phyloP scores from a whole-genome alignment of 2,329 filamentous ascomycete genomes.

The Eutypella sp. region DNA sequence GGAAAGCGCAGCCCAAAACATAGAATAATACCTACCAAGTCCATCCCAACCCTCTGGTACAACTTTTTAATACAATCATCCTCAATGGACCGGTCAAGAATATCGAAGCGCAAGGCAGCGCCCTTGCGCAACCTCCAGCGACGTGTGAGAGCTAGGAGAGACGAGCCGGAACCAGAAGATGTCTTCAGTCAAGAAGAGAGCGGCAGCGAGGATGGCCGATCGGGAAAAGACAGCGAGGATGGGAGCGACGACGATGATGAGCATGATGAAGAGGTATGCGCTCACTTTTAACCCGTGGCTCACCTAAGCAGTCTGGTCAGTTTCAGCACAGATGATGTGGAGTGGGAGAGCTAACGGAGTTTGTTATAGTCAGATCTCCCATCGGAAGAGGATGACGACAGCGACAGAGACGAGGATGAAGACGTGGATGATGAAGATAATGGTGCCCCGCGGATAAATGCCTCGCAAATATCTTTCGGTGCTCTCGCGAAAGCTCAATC shows the following conservation, averaged over 20 bases:
- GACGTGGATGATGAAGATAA: slow-evolving; percentile 33
- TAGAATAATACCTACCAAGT: too few species aligned
- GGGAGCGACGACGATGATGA: slow-evolving; percentile 26
- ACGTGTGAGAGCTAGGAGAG: slow-evolving; percentile 38
- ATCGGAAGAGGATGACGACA: slow-evolving; percentile 21
- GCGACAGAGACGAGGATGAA: slow-evolving; percentile 27
- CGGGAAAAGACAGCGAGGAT: slow-evolving; percentile 19
- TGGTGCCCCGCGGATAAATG: slow-evolving; percentile 36
- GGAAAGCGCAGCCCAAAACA: too few species aligned
- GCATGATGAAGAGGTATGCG: slow-evolving; percentile 22
- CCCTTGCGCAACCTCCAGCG: slow-evolving; percentile 33
- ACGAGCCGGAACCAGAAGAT: slow-evolving; percentile 37
- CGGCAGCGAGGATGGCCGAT: slow-evolving; percentile 27
- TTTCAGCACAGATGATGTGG: too few species aligned
- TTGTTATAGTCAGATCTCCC: slow-evolving; percentile 17
- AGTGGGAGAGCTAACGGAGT: slow-evolving; percentile 11
- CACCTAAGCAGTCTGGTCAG: too few species aligned
- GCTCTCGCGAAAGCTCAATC: slow-evolving; percentile 84
- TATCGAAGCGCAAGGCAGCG: slow-evolving; percentile 38
- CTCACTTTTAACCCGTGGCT: too few species aligned
- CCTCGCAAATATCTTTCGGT: slow-evolving; percentile 73
- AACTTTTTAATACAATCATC: neutral
- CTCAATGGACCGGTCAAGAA: slow-evolving; percentile 17
- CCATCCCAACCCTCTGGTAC: too few species aligned
- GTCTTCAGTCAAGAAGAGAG: slow-evolving; percentile 26